Percentiles rank a stretch among this genome's conserved stretches.
Evolutionary conservation across 164 flowering plant species (phyloP).

Genomic region (Piper longum): DNA sequence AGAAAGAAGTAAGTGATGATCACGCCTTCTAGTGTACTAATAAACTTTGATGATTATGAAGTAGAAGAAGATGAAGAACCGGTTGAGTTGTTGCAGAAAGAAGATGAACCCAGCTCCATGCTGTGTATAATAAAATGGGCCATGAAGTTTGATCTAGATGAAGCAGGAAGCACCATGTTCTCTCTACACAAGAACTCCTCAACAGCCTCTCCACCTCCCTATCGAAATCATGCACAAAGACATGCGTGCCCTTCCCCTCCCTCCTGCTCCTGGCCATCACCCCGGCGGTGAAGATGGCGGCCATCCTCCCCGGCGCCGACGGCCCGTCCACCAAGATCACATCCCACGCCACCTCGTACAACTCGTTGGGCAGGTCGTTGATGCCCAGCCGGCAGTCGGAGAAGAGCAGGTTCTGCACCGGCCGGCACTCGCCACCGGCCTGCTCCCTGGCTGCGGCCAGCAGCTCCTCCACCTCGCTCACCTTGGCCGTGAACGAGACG

Average conservation of each 20-base stretch:
- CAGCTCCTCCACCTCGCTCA: slow-evolving; percentile 39
- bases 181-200: slow-evolving; percentile 69
- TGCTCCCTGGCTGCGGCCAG: slow-evolving; percentile 40
- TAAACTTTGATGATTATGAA: not conserved
- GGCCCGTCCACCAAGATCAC: slow-evolving; percentile 92
- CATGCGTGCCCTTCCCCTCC: slow-evolving; percentile 46
- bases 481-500: slow-evolving; percentile 19
- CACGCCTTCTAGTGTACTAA: not conserved
- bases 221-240: slow-evolving; percentile 68
- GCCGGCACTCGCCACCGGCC: slow-evolving; percentile 53
- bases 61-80: slow-evolving; percentile 15
- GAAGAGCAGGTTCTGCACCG: slow-evolving; percentile 79
- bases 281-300: slow-evolving; percentile 74
- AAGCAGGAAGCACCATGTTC: slow-evolving; percentile 33
- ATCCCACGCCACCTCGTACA: slow-evolving; percentile 85
- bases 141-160: slow-evolving; percentile 6
- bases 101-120: slow-evolving; percentile 27
- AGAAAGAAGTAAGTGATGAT: not conserved
- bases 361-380: slow-evolving; percentile 79
- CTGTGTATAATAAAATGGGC: slow-evolving; percentile 64
- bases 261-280: slow-evolving; percentile 83
- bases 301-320: slow-evolving; percentile 73
- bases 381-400: slow-evolving; percentile 76
- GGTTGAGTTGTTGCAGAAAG: slow-evolving; percentile 32
- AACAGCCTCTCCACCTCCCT: slow-evolving; percentile 48